These are phyloP conservation scores for Pseudozyma flocculosa DNA, from an alignment of 1,284 basidiomycete genomes.

Conservation along the genomic window DNA sequence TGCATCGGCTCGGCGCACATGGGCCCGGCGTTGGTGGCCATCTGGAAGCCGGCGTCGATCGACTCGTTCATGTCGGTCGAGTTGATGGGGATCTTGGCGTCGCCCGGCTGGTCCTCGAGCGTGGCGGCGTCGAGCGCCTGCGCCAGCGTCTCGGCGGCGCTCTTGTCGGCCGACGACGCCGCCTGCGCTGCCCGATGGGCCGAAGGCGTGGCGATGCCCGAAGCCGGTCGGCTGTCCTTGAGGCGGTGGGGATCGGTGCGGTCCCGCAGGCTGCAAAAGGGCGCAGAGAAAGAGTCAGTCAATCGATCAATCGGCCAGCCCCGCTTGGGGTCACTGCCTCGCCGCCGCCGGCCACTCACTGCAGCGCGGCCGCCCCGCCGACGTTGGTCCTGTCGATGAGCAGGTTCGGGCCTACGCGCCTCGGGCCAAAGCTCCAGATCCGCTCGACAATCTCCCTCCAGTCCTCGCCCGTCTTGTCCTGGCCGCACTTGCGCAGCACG, in stretches of 20 bases:
- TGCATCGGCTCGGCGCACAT: slow-evolving; percentile 92
- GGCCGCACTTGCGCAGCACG: slow-evolving; percentile 61
- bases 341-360: too few species aligned
- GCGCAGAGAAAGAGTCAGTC: too few species aligned
- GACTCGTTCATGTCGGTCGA: slow-evolving; percentile 44
- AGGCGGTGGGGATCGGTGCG: slow-evolving; percentile 22
- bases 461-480: slow-evolving; percentile 70
- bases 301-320: too few species aligned
- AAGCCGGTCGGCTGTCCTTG: slow-evolving; percentile 8
- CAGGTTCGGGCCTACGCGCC: slow-evolving; percentile 80
- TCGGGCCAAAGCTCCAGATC: slow-evolving; percentile 91
- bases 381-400: slow-evolving; percentile 66
- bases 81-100: slow-evolving; percentile 1
- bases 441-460: slow-evolving; percentile 74
- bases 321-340: too few species aligned
- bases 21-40: slow-evolving; percentile 90
- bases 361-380: too few species aligned
- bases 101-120: slow-evolving; percentile 5
- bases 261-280: slow-evolving; percentile 6
- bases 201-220: slow-evolving; percentile 21
- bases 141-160: slow-evolving; percentile 9
- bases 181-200: background rate
- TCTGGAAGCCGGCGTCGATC: slow-evolving; percentile 91
- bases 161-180: background rate
- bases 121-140: slow-evolving; percentile 11